Evolutionary conservation across 192 early-diverging fungal species (phyloP).

Genomic region (Helicostylum pulchrum): DNA sequence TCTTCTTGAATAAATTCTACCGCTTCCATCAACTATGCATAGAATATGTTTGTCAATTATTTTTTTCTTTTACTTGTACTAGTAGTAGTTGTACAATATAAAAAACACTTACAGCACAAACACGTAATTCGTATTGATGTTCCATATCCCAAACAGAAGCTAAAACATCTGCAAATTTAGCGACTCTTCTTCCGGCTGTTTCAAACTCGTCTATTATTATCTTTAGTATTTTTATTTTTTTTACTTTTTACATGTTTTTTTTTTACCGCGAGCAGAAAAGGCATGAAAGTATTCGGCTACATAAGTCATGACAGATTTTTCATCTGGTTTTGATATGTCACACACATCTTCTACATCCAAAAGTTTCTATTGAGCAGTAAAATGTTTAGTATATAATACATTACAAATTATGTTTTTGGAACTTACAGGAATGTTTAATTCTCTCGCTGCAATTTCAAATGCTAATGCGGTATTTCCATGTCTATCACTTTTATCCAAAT

Average conservation of each 20-base stretch:
- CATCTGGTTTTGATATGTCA: slow-evolving; percentile 91
- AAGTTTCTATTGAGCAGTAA: slow-evolving; percentile 70
- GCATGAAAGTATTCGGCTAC: slow-evolving; percentile 98
- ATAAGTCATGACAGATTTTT: slow-evolving; percentile 96
- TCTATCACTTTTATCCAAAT: slow-evolving; percentile 78
- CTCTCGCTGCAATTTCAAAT: slow-evolving; percentile 88
- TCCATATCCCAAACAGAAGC: slow-evolving; percentile 90
- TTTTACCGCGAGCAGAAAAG: slow-evolving; percentile 77
- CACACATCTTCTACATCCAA: slow-evolving; percentile 96
- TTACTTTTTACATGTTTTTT: not conserved
- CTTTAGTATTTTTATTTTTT: not conserved
- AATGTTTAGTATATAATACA: too few species aligned
- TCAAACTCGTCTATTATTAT: slow-evolving; percentile 66
- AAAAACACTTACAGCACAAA: slow-evolving; percentile 52
- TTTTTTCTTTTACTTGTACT: too few species aligned
- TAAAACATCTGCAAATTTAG: slow-evolving; percentile 89
- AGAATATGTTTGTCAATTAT: too few species aligned
- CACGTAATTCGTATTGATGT: slow-evolving; percentile 89
- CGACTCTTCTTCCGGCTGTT: slow-evolving; percentile 86
- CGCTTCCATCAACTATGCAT: slow-evolving; percentile 70
- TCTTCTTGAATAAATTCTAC: slow-evolving; percentile 57
- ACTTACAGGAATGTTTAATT: slow-evolving; percentile 80
- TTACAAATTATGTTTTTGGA: too few species aligned
- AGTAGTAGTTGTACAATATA: too few species aligned
- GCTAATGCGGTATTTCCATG: slow-evolving; percentile 90